phyloP scores from a whole-genome alignment of 192 early-diverging fungal species.

The Backusella circina region DNA sequence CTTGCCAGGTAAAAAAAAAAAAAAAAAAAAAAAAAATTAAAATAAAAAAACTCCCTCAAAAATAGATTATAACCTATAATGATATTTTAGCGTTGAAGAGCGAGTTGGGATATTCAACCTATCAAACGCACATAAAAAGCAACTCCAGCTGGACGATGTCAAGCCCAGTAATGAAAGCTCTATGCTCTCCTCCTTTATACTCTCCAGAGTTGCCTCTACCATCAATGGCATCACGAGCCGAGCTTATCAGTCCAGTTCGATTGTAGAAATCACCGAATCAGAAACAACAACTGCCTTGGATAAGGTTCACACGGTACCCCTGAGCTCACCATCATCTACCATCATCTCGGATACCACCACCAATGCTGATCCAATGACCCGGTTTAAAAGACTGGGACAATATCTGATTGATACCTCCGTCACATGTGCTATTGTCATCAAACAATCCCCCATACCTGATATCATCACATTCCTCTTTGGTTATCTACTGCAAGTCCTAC shows the following conservation, averaged over 20 bases:
- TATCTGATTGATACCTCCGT: conserved; percentile 44
- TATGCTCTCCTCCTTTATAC: conserved; percentile 45
- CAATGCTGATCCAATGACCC: conserved; percentile 14
- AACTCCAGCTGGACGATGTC: background rate
- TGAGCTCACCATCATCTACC: background rate
- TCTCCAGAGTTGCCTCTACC: conserved; percentile 27
- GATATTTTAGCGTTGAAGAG: conserved; percentile 17
- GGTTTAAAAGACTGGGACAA: conserved; percentile 26
- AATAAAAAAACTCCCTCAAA: no score
- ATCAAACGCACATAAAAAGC: conserved; percentile 2
- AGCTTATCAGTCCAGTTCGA: background rate
- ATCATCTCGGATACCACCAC: background rate
- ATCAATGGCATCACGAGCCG: conserved; percentile 1
- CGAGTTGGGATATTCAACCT: conserved; percentile 21
- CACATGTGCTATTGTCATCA: conserved; percentile 44
- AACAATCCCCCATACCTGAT: conserved; percentile 53
- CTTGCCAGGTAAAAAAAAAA: conserved; percentile 17
- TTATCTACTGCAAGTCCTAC: conserved; percentile 34
- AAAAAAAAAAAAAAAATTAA: background rate
- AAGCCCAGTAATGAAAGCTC: conserved; percentile 13
- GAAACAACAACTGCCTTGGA: background rate
- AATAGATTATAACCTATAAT: no score
- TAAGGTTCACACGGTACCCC: background rate
- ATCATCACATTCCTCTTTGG: conserved; percentile 26
- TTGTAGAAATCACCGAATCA: background rate